phyloP scores from a whole-genome alignment of 106 monocot genomes.

The Dioscorea zingiberensis region DNA sequence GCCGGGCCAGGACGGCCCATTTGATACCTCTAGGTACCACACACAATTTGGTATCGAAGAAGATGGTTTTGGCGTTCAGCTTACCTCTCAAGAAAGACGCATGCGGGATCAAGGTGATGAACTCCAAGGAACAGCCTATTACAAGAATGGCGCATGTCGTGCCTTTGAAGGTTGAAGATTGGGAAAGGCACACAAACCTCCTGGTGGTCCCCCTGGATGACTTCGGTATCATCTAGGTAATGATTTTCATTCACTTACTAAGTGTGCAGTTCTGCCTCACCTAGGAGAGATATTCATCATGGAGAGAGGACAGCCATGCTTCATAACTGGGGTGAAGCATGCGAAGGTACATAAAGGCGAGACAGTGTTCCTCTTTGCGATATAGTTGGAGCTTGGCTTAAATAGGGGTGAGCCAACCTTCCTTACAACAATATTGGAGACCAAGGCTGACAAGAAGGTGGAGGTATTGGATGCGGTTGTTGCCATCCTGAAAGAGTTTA shows the following conservation, averaged over 20 bases:
- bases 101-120: not conserved
- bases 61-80: not conserved
- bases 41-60: not conserved
- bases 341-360: not conserved
- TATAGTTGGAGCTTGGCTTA: not conserved
- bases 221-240: not conserved
- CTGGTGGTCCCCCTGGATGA: not conserved
- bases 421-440: not conserved
- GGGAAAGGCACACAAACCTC: not conserved
- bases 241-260: not conserved
- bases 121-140: not conserved
- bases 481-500: too few relatives aligned
- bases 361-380: not conserved
- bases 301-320: too few relatives aligned
- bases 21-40: too few relatives aligned
- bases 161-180: not conserved
- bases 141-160: not conserved
- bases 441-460: not conserved
- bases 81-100: not conserved
- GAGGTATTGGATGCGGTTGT: too few relatives aligned
- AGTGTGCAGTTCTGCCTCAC: too few relatives aligned
- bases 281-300: too few relatives aligned
- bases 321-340: too few relatives aligned
- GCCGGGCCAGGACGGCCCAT: too few relatives aligned
- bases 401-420: not conserved